Conservation (phyloP, 345 rosid species). For the Stellera chamaejasme region DNA sequence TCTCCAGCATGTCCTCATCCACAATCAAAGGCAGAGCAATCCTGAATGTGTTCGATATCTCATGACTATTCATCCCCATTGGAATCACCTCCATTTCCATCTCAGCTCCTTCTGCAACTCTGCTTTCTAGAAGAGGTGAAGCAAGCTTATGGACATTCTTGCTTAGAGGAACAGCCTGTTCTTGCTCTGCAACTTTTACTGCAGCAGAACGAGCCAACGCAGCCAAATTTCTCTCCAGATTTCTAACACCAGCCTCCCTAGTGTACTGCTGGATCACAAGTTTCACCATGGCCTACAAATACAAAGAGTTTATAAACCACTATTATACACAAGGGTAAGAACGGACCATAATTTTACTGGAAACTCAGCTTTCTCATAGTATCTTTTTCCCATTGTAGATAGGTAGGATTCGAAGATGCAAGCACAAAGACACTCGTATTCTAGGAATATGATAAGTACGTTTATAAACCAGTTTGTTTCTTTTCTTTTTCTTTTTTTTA, state of each 20-base stretch:
- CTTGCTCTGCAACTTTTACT: slow-evolving; percentile 82
- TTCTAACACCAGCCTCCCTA: slow-evolving; percentile 96
- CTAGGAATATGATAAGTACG: no score
- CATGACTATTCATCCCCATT: slow-evolving; percentile 75
- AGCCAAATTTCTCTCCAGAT: slow-evolving; percentile 84
- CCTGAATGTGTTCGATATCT: slow-evolving; percentile 58
- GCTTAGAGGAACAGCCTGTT: slow-evolving; percentile 64
- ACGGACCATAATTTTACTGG: background rate
- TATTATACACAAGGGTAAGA: background rate
- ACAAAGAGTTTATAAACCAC: background rate
- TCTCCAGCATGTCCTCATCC: slow-evolving; percentile 88
- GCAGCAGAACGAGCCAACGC: slow-evolving; percentile 99
- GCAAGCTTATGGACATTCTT: slow-evolving; percentile 67
- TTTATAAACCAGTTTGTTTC: no score
- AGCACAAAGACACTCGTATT: background rate
- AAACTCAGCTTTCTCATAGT: background rate
- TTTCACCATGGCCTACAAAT: slow-evolving; percentile 68
- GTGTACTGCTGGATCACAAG: slow-evolving; percentile 89
- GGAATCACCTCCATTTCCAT: slow-evolving; percentile 99
- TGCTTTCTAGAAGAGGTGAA: slow-evolving; percentile 70
- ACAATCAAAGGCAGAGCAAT: slow-evolving; percentile 65
- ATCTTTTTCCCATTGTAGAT: no score
- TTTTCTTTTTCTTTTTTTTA: no score
- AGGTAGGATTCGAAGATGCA: slow-evolving; percentile 8
- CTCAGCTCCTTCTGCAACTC: slow-evolving; percentile 88